A percentile compares a stretch with the other conserved stretches of the same genome.
Evolutionary conservation across 2,329 filamentous ascomycete genomes (phyloP).

Genomic region (Ophiobolus disseminans): DNA sequence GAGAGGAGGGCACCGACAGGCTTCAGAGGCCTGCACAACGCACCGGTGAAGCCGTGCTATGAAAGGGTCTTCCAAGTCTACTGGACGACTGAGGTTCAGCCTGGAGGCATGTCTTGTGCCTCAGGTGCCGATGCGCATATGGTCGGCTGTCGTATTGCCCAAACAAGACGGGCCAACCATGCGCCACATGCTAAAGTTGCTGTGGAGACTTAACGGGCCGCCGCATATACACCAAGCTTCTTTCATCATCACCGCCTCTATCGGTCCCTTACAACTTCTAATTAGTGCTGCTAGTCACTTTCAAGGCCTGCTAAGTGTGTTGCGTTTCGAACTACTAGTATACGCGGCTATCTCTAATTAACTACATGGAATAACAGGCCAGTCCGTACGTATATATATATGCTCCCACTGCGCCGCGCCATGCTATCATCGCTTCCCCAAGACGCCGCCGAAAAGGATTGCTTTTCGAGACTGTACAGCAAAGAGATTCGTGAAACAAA

Average conservation of each 20-base stretch:
- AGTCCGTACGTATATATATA: neutral
- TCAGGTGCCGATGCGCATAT: conserved; percentile 6
- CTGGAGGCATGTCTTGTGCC: conserved; percentile 15
- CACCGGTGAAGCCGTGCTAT: neutral
- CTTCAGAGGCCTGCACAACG: neutral
- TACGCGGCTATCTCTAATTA: conserved; percentile 2
- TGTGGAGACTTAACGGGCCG: neutral
- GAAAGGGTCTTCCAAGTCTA: conserved; percentile 2
- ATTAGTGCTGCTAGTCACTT: no score
- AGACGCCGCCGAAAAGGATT: conserved; percentile 11
- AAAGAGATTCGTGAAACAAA: conserved; percentile 34
- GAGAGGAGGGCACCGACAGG: neutral
- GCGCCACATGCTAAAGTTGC: neutral
- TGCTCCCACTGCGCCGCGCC: conserved; percentile 13
- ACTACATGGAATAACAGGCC: neutral
- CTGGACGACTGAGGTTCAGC: conserved; percentile 6
- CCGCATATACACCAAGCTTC: neutral
- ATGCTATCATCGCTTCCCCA: neutral
- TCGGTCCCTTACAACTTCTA: no score
- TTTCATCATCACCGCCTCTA: neutral
- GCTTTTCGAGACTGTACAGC: conserved; percentile 30
- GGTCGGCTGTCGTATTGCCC: conserved; percentile 3
- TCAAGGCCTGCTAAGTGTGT: no score
- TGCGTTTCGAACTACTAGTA: conserved; percentile 12
- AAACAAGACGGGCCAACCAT: conserved; percentile 7